Base-by-base conservation (phyloP, 139 green algal genomes). In the Closterium sp. region DNA sequence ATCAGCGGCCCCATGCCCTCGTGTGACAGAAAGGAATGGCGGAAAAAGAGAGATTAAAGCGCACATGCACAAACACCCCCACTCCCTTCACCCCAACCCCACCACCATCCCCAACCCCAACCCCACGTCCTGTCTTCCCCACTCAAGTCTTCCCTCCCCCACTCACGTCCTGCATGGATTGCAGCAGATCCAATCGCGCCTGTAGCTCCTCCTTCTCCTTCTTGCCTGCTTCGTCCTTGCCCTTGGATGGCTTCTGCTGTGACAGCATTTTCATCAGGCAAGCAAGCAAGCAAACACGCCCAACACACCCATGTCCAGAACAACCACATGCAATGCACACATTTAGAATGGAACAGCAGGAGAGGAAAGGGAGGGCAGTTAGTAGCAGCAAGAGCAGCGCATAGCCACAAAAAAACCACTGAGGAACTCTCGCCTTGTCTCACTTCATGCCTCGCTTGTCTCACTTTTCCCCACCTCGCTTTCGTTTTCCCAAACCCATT, bases 141-240 rank as follows among this genome's bases (percentile, higher is more conserved):
- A 2, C 42, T 3, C 22, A 89, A 2, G 11, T 31, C 24, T 79
- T 91, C 95, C n/a, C 94, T 94, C 24, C 88, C 89, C 92, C 96
- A 42, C 87, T 96, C 95, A 70, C 45, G 45, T 70, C 45, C 11
- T 70, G 45, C 45, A 70, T 70, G 4, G 45, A 70, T 62, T 92
- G 27, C 50, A 98, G 94, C 89, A 97, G 89, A 89, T 96, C 92
- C 38, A 97, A 70, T 2, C 97, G 92, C 1, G 91, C 94, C 92
- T 98, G 96, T 85, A 98, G 92, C 95, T 98, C 97, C 42, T 95
- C 94, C 91, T 93, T 89, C 45, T 91, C 30, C 90, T 95, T 94
- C 87, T 95, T 93, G 17, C 85, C 28, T 31, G 38, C 29, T 50
- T 89, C 79, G n/a, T 73, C 70, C 21, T 84, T 27, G 27, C 6